Evolutionary conservation across 441 rosid genomes (phyloP), one percentile per base, ranked within the genome.

Genomic region (Geranium incanum): DNA sequence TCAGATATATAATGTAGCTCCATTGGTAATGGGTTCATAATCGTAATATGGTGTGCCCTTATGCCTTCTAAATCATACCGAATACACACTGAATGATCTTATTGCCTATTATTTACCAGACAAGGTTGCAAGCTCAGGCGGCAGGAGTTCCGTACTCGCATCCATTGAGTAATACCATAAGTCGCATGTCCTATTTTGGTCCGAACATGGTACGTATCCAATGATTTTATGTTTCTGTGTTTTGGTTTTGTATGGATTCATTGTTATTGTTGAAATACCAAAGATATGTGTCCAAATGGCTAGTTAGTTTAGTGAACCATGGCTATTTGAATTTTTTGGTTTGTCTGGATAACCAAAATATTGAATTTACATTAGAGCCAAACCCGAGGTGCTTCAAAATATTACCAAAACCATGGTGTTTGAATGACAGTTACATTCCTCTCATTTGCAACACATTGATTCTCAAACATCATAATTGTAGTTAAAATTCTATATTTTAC

Each of bases 121-220:
- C 98, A 52, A 89, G 98, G 78, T 80, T 92, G 83, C 99, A 95
- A 81, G 90, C 96, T 4, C 99, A 95, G 84, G 99, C 99, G 68
- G 99, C 99, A 0, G 99, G 99, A 67, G 84, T 78, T 43, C 80
- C 79, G 16, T 95, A 95, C 78, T 90, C 99, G 0, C 99, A 95
- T 81, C 98, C 99, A 0, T 74, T 95, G 5, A 89, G 99, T 78
- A 83, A 81, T 81, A 60, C 86, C n/a, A 82, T 86, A 45, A 83
- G 89, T 77, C 85, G 97, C 18, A 95, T 95, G 99, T 80, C 92
- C 2, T 87, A 80, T 75, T 95, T 88, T 73, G 99, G 99, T 63
- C 99, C 99, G 28, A 90, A 77, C 82, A 92, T 81, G 96, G 99
- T 95, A 76, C 62, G 74, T 36, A 11, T 68, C 23, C 33, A 2